Conservation (phyloP, 352 stramenopile species). For the Thalassiosira oceanica region DNA sequence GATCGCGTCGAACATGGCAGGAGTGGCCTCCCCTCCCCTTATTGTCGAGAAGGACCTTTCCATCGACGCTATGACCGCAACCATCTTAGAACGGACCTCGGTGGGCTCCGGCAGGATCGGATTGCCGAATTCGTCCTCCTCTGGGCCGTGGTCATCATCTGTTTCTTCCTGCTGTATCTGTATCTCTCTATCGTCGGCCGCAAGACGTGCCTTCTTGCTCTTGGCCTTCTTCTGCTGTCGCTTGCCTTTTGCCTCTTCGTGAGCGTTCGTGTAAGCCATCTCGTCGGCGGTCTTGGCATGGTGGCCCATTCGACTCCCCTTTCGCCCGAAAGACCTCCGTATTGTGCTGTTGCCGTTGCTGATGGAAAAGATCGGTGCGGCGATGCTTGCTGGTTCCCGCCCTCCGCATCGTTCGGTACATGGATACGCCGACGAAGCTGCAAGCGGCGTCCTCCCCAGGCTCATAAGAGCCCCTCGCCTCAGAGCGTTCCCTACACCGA, state of each 20-base stretch:
- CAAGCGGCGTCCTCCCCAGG: too few relatives aligned
- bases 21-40: conserved; percentile 64
- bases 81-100: conserved; percentile 55
- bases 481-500: too few relatives aligned
- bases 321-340: conserved; percentile 28
- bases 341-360: not conserved
- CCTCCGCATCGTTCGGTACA: too few relatives aligned
- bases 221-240: conserved; percentile 73
- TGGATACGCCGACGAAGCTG: too few relatives aligned
- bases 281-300: conserved; percentile 63
- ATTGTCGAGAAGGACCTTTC: conserved; percentile 65
- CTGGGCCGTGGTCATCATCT: conserved; percentile 14
- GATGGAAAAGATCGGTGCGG: not conserved
- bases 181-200: conserved; percentile 4
- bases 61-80: conserved; percentile 56
- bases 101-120: conserved; percentile 50
- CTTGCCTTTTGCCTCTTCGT: conserved; percentile 53
- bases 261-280: conserved; percentile 48
- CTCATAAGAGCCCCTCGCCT: too few relatives aligned
- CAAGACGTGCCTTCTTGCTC: conserved; percentile 42
- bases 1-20: conserved; percentile 74
- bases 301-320: conserved; percentile 63
- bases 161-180: conserved; percentile 26
- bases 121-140: conserved; percentile 55
- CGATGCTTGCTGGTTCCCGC: not conserved